phyloP scores from a whole-genome alignment of 371 early-diverging fungal genomes.

The Lichtheimia ramosa region DNA sequence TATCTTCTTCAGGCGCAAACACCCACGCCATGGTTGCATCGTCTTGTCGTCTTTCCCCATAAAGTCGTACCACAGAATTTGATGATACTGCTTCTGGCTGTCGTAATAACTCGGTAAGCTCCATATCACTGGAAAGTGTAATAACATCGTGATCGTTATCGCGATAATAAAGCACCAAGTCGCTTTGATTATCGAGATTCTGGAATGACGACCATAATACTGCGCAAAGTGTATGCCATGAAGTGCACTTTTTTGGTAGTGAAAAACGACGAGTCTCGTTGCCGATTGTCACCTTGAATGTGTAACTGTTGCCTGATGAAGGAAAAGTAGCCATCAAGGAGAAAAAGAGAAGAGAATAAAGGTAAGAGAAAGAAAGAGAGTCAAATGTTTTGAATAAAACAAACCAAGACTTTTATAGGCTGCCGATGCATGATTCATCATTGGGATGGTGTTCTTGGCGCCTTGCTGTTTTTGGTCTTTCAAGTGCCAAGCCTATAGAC shows the following conservation, averaged over 20 bases:
- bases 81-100: constrained; percentile 7
- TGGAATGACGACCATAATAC: constrained; percentile 7
- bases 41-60: constrained; percentile 7
- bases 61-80: constrained; percentile 6
- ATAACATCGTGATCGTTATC: constrained; percentile 18
- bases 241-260: constrained; percentile 1
- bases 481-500: background rate
- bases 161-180: constrained; percentile 14
- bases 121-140: constrained; percentile 14
- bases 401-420: background rate
- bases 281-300: constrained; percentile 15
- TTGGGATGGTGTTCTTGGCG: background rate
- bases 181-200: background rate
- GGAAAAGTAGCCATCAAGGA: background rate
- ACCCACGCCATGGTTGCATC: constrained; percentile 8
- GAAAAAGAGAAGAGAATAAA: background rate
- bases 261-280: constrained; percentile 12
- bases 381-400: background rate
- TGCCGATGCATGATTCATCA: background rate
- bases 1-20: constrained; percentile 7
- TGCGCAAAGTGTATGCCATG: constrained; percentile 9
- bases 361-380: background rate
- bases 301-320: background rate
- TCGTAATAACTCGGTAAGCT: constrained; percentile 12
- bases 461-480: constrained; percentile 1